phyloP scores from a whole-genome alignment of 2,329 filamentous ascomycete genomes.

The Apiospora aurea region DNA sequence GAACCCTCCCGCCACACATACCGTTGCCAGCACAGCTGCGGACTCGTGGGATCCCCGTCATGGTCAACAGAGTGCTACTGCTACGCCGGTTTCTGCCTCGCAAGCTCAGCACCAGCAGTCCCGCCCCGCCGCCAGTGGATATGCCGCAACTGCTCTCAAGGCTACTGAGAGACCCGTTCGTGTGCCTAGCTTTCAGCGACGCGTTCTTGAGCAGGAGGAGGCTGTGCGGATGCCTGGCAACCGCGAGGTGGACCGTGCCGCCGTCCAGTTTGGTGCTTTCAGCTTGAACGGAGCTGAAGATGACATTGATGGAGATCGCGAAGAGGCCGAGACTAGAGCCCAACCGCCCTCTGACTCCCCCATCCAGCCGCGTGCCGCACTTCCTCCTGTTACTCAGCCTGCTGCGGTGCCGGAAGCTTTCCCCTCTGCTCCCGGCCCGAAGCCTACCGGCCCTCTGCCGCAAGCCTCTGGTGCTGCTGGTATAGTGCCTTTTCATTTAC shows the following conservation, averaged over 20 bases:
- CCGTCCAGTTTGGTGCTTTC: constrained; percentile 96
- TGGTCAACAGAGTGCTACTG: constrained; percentile 62
- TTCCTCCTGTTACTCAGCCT: constrained; percentile 73
- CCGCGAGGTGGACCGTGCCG: constrained; percentile 89
- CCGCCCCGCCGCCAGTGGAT: constrained; percentile 73
- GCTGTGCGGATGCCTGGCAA: constrained; percentile 98
- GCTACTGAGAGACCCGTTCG: constrained; percentile 72
- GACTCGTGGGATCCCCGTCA: constrained; percentile 82
- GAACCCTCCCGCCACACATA: constrained; percentile 77
- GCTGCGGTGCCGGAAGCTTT: constrained; percentile 63
- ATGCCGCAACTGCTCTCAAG: constrained; percentile 82
- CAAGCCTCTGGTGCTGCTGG: constrained; percentile 43
- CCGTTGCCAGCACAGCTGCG: constrained; percentile 86
- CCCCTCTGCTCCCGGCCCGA: constrained; percentile 52
- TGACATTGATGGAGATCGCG: constrained; percentile 91
- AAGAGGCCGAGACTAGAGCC: constrained; percentile 92
- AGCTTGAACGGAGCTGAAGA: constrained; percentile 84
- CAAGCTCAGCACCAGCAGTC: constrained; percentile 65
- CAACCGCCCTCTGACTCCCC: constrained; percentile 95
- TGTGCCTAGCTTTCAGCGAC: constrained; percentile 81
- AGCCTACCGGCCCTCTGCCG: constrained; percentile 57
- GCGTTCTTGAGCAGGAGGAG: constrained; percentile 93
- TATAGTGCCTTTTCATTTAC: constrained; percentile 32
- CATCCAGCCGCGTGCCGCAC: constrained; percentile 82
- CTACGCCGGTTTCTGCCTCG: constrained; percentile 70